Percentiles rank a stretch among this genome's conserved stretches.
Conservation (phyloP, 805 yeast species). For the Metschnikowia colocasiae region DNA sequence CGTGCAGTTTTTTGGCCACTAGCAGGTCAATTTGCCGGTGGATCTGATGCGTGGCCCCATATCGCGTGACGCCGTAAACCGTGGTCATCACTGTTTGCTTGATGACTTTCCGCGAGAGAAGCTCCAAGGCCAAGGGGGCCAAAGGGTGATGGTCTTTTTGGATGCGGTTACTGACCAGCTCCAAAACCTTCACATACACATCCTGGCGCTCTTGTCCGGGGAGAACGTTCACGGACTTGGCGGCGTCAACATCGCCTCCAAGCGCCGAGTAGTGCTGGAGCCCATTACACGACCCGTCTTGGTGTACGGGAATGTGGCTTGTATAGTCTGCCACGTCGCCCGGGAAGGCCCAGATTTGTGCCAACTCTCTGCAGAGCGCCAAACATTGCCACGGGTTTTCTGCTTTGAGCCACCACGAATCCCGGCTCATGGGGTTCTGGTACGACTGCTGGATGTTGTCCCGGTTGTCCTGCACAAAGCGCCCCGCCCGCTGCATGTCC, state of each 20-base stretch:
- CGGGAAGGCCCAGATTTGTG: conserved; percentile 14
- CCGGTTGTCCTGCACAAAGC: conserved; percentile 25
- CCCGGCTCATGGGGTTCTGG: conserved; percentile 20
- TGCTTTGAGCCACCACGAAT: conserved; percentile 35
- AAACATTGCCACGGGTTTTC: conserved; percentile 42
- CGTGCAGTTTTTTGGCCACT: not conserved
- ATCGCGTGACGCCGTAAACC: conserved; percentile 41
- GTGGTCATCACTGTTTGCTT: conserved; percentile 45
- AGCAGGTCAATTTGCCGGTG: conserved; percentile 2
- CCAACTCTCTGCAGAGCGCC: conserved; percentile 33
- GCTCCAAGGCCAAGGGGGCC: conserved; percentile 15
- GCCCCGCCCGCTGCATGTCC: conserved; percentile 22
- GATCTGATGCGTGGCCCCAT: conserved; percentile 37
- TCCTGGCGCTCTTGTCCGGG: conserved; percentile 27
- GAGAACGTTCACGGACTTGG: conserved; percentile 36
- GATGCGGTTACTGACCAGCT: conserved; percentile 19
- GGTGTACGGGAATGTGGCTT: conserved; percentile 37
- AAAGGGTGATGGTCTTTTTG: conserved; percentile 5
- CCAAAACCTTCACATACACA: conserved; percentile 32
- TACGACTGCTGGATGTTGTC: conserved; percentile 27
- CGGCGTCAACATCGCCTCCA: conserved; percentile 36
- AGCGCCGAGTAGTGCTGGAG: conserved; percentile 45
- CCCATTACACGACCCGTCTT: conserved; percentile 46
- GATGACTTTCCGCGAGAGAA: conserved; percentile 31
- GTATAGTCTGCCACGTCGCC: conserved; percentile 20